Base-by-base conservation (phyloP, 495 filamentous ascomycete species). In the Penicillium dipodomyicola region DNA sequence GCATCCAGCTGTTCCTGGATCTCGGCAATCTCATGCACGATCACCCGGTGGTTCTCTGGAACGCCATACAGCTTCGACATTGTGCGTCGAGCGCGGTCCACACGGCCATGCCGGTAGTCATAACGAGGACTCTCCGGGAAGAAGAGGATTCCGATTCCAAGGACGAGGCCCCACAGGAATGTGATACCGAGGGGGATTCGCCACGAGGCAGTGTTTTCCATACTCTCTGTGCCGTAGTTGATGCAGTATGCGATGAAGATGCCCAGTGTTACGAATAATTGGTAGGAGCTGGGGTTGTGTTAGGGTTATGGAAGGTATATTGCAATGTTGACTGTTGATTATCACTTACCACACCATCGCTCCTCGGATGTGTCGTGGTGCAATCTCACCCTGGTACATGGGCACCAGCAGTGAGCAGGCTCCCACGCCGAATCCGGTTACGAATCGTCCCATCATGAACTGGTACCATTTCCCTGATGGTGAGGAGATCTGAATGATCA, bases 231-330 rank as follows among this genome's bases (percentile, higher is more conserved):
- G 27, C 88, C 89, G 60, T 76, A 93, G 63, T 93, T 90, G 72
- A 93, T 83, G 72, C 86, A 86, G 65, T 90, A 82, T 49, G 89
- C 86, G 8, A 84, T 77, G 71, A 90, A 90, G 61, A 93, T 94
- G 35, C 90, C 90, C 44, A 91, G 70, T 0, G 91, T 93, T 69
- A 95, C 88, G 74, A 93, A 91, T 6, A 94, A 78, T 71, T 94
- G 89, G 71, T 95, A 93, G 65, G 70, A 70, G 42, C 72, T 72
- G 46, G 44, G 4, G 25, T 6, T 39, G 12, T 17, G 23, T 47
- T 20, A 47, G 22, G 27, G 45, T 7, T 48, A 29, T 29, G 35
- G 15, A 32, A 0, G 11, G 30, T 48, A 8, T 9, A 4, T 3
- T 32, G 45, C 3, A 32, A 48, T 30, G 15, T 17, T 17, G 15